Percentiles rank a stretch among this genome's conserved stretches.
Conservation (phyloP, 2,329 filamentous ascomycete genomes). For the Xylariomycetidae sp. region DNA sequence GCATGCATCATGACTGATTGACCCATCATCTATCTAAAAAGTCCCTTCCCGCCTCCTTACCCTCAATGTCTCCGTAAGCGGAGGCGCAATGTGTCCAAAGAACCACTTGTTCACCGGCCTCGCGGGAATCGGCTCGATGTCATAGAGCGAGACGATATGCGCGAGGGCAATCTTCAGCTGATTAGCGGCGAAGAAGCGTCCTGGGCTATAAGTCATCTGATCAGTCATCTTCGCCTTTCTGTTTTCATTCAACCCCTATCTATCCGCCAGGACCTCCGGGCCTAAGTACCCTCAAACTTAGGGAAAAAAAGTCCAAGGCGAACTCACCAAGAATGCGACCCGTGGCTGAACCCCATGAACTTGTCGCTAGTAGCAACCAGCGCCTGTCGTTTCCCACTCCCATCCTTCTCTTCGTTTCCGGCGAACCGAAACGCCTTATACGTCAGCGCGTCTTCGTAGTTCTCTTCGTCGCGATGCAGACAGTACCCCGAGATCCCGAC, state of each 20-base stretch:
- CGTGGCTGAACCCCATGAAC: conserved; percentile 33
- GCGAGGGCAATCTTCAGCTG: conserved; percentile 33
- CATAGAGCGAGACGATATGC: conserved; percentile 29
- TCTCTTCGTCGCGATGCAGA: conserved; percentile 27
- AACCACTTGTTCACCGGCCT: conserved; percentile 23
- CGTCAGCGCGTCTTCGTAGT: conserved; percentile 27
- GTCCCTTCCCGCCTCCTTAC: conserved; percentile 15
- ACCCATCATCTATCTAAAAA: no score
- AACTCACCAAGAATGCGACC: conserved; percentile 31
- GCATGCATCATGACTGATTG: no score
- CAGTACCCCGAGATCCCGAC: conserved; percentile 31
- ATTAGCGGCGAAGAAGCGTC: conserved; percentile 34
- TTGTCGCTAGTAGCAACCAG: conserved; percentile 27
- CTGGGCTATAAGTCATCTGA: conserved; percentile 29
- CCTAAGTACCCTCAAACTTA: no score
- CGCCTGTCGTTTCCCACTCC: conserved; percentile 11
- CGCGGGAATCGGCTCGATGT: conserved; percentile 27
- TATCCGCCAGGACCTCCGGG: no score
- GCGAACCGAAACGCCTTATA: conserved; percentile 36
- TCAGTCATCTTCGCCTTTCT: no score
- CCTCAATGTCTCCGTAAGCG: conserved; percentile 17
- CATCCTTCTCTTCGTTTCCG: conserved; percentile 8
- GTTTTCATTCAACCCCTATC: no score
- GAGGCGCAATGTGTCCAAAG: conserved; percentile 26
- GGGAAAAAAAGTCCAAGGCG: no score